Percentiles rank a stretch among this genome's conserved stretches.
Evolutionary conservation across 2,329 filamentous ascomycete genomes (phyloP).

Genomic region (Verticillium dahliae): DNA sequence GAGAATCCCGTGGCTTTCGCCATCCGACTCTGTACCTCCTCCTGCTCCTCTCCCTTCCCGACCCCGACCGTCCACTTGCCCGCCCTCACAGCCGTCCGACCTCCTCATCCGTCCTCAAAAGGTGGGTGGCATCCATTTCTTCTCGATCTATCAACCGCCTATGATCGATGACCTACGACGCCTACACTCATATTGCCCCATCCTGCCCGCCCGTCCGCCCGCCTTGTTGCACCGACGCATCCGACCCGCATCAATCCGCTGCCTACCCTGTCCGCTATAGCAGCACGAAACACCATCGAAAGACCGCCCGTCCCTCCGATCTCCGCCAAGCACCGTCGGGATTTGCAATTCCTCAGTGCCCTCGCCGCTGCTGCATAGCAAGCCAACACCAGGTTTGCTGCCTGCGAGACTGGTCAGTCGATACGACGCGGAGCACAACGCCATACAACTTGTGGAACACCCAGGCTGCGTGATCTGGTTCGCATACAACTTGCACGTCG

Average conservation of each 20-base stretch:
- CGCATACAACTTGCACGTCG: not conserved
- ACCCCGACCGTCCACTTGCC: not conserved
- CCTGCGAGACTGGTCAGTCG: not conserved
- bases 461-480: not conserved
- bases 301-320: not conserved
- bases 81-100: not conserved
- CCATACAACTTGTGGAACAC: not conserved
- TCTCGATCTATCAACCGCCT: not conserved
- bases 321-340: not conserved
- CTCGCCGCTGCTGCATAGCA: not conserved
- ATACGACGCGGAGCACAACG: not conserved
- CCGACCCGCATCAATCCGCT: not conserved
- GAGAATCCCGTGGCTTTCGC: not conserved
- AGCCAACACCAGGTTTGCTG: not conserved
- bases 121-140: not conserved
- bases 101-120: not conserved
- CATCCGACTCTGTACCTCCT: not conserved
- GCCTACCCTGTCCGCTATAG: not conserved
- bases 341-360: not conserved
- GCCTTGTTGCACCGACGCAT: not conserved
- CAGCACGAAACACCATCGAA: not conserved
- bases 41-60: not conserved
- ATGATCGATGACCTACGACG: not conserved
- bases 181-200: not conserved
- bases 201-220: not conserved